A percentile compares a stretch with the other conserved stretches of the same genome.
Conservation (phyloP, 2,329 filamentous ascomycete species). For the Colletotrichum tropicicola region DNA sequence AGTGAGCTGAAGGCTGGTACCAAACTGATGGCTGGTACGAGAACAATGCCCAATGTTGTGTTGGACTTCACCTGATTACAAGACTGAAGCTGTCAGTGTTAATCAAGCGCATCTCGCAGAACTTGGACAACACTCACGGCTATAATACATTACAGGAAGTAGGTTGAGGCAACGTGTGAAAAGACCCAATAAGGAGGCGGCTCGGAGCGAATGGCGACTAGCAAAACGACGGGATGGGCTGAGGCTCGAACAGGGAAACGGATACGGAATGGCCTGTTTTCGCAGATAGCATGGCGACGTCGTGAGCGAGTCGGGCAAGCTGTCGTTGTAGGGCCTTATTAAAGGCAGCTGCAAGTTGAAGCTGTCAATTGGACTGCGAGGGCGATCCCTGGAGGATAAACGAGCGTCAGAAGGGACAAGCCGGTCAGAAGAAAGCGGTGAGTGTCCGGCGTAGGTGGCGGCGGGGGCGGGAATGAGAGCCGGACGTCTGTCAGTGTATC, state of each 20-base stretch:
- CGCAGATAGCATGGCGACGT: slow-evolving; percentile 29
- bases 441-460: slow-evolving; percentile 12
- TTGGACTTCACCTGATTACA: background rate
- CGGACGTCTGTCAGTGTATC: background rate
- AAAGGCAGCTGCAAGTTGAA: slow-evolving; percentile 4
- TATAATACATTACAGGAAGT: slow-evolving; percentile 23
- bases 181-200: background rate
- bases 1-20: background rate
- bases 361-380: slow-evolving; percentile 12
- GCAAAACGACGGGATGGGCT: slow-evolving; percentile 5
- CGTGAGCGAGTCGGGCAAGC: background rate
- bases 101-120: background rate
- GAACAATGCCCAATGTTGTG: background rate
- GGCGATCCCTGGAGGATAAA: slow-evolving; percentile 29
- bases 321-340: slow-evolving; percentile 1
- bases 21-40: background rate
- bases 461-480: slow-evolving; percentile 6
- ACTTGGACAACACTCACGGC: background rate
- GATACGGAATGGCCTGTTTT: background rate
- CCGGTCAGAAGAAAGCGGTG: slow-evolving; percentile 25
- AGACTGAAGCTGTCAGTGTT: background rate
- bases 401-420: slow-evolving; percentile 29
- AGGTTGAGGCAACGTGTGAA: background rate
- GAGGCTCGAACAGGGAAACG: slow-evolving; percentile 1
- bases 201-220: slow-evolving; percentile 4